Evolutionary conservation across 2,329 filamentous ascomycete species (phyloP).

Genomic region (Microsporum ferrugineum): DNA sequence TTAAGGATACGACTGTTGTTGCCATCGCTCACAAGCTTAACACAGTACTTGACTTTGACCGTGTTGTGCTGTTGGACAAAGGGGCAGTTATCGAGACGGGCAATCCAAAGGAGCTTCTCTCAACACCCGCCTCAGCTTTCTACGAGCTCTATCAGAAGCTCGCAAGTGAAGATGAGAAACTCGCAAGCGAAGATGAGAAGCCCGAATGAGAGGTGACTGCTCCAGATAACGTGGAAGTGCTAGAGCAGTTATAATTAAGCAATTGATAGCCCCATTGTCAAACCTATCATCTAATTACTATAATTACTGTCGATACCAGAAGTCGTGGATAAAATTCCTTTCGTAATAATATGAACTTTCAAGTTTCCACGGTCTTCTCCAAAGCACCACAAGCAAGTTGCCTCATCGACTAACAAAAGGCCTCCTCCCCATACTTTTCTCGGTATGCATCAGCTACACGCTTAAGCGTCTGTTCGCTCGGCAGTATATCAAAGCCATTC

Average conservation of each 20-base stretch:
- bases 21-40: constrained; percentile 97
- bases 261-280: too few relatives aligned
- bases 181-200: neutral
- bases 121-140: neutral
- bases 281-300: too few relatives aligned
- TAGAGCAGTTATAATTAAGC: too few relatives aligned
- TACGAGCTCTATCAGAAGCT: neutral
- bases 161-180: neutral
- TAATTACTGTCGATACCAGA: too few relatives aligned
- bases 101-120: neutral
- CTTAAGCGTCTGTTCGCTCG: constrained; percentile 22
- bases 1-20: constrained; percentile 88
- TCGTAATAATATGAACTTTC: neutral
- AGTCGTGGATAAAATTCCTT: too few relatives aligned
- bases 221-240: too few relatives aligned
- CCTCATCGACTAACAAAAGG: neutral
- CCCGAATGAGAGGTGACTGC: too few relatives aligned
- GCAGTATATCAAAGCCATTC: constrained; percentile 22
- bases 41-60: constrained; percentile 78
- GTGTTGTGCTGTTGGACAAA: constrained; percentile 83
- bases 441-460: constrained; percentile 22
- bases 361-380: neutral
- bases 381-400: neutral
- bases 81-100: constrained; percentile 63
- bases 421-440: constrained; percentile 14